Evolutionary conservation across 2,329 filamentous ascomycete genomes (phyloP).

Genomic region (Cladophialophora chaetospira): DNA sequence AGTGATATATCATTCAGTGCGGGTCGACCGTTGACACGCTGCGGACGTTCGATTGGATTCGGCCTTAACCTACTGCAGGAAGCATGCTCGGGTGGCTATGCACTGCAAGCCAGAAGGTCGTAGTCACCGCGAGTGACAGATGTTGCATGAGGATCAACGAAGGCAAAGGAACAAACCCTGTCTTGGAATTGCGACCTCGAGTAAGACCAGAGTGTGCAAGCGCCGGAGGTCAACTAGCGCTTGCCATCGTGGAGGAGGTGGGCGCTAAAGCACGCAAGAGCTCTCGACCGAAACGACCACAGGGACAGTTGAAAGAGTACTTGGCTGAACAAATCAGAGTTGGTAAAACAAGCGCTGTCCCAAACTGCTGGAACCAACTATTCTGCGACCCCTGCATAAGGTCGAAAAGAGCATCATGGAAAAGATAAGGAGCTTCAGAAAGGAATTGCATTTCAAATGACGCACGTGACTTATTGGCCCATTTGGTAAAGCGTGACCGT

Average conservation of each 20-base stretch:
- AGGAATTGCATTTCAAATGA: conserved; percentile 1
- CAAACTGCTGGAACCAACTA: not conserved
- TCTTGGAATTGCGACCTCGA: not conserved
- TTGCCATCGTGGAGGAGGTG: not conserved
- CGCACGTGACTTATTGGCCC: not conserved
- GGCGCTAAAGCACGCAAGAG: not conserved
- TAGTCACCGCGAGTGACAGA: not conserved
- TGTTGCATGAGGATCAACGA: not conserved
- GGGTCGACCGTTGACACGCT: not conserved
- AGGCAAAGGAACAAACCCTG: not conserved
- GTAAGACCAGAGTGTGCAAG: not conserved
- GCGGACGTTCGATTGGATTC: too few relatives aligned
- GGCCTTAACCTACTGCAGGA: not conserved
- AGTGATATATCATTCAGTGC: not conserved
- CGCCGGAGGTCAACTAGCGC: not conserved
- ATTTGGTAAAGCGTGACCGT: too few relatives aligned
- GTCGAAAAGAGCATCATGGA: too few relatives aligned
- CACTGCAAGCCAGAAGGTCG: not conserved
- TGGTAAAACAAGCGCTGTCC: not conserved
- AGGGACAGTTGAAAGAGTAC: not conserved
- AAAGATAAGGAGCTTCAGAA: too few relatives aligned
- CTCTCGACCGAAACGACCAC: not conserved
- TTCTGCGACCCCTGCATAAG: too few relatives aligned
- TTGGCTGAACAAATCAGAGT: not conserved
- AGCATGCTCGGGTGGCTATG: not conserved